Percentiles rank a stretch among this genome's conserved stretches.
phyloP scores from a whole-genome alignment of 208 protist species.

The Phytomonas sp. region DNA sequence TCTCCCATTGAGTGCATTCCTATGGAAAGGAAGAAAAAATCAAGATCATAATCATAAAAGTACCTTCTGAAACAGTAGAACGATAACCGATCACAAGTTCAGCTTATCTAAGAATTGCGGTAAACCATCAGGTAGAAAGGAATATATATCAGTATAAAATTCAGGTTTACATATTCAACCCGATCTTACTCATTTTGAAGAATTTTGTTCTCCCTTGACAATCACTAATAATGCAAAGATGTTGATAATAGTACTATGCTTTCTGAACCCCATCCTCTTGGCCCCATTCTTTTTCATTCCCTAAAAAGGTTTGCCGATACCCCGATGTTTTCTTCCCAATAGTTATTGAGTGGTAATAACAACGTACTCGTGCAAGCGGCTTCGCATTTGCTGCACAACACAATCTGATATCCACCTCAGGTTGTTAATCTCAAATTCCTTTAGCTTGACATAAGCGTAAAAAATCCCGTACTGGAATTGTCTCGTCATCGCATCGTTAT shows the following conservation, averaged over 20 bases:
- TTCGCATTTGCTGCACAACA: constrained; percentile 85
- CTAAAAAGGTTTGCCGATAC: neutral
- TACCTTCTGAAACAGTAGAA: neutral
- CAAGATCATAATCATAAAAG: constrained; percentile 8
- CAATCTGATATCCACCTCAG: constrained; percentile 90
- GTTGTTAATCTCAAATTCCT: constrained; percentile 91
- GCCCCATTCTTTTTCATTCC: constrained; percentile 8
- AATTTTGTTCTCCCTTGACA: neutral
- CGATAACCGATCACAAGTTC: neutral
- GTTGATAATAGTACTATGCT: neutral
- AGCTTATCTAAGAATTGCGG: neutral
- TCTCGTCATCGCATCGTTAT: constrained; percentile 77
- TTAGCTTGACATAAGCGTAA: constrained; percentile 91
- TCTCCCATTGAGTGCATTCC: neutral
- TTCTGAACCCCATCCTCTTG: constrained; percentile 11
- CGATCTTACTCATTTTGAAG: neutral
- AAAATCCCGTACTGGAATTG: constrained; percentile 92
- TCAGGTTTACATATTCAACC: neutral
- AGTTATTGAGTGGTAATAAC: constrained; percentile 36
- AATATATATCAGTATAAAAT: neutral
- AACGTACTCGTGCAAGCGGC: constrained; percentile 83
- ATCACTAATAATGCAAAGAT: constrained; percentile 8
- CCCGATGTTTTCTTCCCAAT: constrained; percentile 8
- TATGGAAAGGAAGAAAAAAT: neutral
- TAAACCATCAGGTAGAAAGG: constrained; percentile 5